These are phyloP conservation scores for Cokeromyces recurvatus DNA, from an alignment of 371 early-diverging fungal species.

Conservation along the genomic window DNA sequence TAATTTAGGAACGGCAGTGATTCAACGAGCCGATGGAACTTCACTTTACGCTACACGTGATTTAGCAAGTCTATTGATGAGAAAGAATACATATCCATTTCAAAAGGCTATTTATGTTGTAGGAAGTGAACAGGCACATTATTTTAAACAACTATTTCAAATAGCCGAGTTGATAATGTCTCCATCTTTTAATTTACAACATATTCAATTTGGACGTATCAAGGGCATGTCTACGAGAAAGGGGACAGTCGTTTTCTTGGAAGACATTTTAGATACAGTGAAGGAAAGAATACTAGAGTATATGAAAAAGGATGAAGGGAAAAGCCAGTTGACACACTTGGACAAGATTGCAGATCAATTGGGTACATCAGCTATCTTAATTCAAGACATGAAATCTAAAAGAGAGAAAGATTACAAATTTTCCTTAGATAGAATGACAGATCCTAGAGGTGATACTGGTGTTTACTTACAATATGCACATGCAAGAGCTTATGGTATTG, in stretches of 20 bases:
- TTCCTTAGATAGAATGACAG: slow-evolving; percentile 90
- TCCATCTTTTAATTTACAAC: slow-evolving; percentile 36
- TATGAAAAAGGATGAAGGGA: slow-evolving; percentile 70
- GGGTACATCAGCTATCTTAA: slow-evolving; percentile 81
- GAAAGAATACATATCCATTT: slow-evolving; percentile 67
- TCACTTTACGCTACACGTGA: slow-evolving; percentile 96
- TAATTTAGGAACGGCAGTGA: slow-evolving; percentile 71
- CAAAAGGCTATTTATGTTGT: slow-evolving; percentile 92
- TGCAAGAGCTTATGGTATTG: slow-evolving; percentile 79
- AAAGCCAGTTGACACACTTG: slow-evolving; percentile 63
- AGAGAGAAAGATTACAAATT: slow-evolving; percentile 95
- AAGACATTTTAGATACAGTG: slow-evolving; percentile 91
- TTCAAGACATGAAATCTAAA: slow-evolving; percentile 93
- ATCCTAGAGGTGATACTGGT: slow-evolving; percentile 95
- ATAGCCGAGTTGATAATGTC: slow-evolving; percentile 56
- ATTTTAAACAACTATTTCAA: slow-evolving; percentile 93
- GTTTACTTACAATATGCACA: slow-evolving; percentile 97
- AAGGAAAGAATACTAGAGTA: slow-evolving; percentile 81
- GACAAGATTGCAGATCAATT: slow-evolving; percentile 58
- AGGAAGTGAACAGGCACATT: slow-evolving; percentile 83
- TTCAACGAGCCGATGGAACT: slow-evolving; percentile 89
- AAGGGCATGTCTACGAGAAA: slow-evolving; percentile 96
- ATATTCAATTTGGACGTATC: slow-evolving; percentile 93
- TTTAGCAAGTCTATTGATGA: slow-evolving; percentile 85
- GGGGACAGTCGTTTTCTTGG: slow-evolving; percentile 94